Evolutionary conservation across 306 rosid species (phyloP).

Genomic region (Vigna radiata): DNA sequence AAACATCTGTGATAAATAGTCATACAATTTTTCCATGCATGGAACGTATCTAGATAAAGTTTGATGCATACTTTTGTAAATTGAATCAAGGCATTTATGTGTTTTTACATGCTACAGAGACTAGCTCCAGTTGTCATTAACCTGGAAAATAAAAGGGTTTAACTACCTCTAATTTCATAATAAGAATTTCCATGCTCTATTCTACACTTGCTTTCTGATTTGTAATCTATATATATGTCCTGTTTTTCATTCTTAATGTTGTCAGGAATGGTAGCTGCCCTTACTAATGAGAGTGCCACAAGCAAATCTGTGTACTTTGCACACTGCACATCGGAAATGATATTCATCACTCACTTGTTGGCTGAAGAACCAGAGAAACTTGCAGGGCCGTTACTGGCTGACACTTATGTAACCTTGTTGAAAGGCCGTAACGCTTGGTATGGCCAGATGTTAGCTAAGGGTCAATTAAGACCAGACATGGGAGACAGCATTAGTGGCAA

Average conservation of each 20-base stretch:
- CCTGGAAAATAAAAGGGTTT: background rate
- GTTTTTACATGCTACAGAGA: slow-evolving; percentile 36
- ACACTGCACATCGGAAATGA: slow-evolving; percentile 94
- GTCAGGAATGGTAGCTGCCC: slow-evolving; percentile 95
- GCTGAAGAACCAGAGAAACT: slow-evolving; percentile 88
- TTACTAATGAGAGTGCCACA: slow-evolving; percentile 95
- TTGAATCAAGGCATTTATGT: background rate
- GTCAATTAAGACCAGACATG: slow-evolving; percentile 84
- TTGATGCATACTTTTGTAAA: background rate
- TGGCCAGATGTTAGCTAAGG: slow-evolving; percentile 85
- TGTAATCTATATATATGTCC: background rate
- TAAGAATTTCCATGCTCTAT: background rate
- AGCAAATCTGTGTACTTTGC: slow-evolving; percentile 95
- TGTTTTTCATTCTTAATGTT: slow-evolving; percentile 20
- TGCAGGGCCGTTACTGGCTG: slow-evolving; percentile 92
- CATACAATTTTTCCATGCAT: background rate
- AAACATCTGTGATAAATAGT: background rate
- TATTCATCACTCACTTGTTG: slow-evolving; percentile 69
- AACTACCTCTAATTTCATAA: background rate
- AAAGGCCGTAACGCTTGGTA: slow-evolving; percentile 78
- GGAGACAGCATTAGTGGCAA: slow-evolving; percentile 93
- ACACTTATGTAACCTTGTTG: slow-evolving; percentile 85
- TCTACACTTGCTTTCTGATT: slow-evolving; percentile 28
- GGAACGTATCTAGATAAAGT: background rate
- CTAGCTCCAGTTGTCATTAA: background rate